These are phyloP conservation scores for Waitea zeae DNA, from an alignment of 1,284 basidiomycete genomes.

Conservation along the genomic window DNA sequence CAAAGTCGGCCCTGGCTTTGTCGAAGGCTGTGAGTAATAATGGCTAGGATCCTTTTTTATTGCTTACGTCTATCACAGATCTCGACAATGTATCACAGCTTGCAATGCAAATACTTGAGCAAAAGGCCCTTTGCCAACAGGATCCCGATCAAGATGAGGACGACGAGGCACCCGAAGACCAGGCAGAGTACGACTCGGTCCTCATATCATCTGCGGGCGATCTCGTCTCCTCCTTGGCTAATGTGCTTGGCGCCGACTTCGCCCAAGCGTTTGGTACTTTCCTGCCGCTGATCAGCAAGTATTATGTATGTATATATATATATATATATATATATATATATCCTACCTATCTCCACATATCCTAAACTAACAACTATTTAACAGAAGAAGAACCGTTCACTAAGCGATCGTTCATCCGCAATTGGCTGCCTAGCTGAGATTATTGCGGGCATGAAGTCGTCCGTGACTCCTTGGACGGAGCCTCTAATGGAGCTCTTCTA, in stretches of 20 bases:
- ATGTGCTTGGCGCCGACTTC: conserved; percentile 76
- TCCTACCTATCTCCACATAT: conserved; percentile 7
- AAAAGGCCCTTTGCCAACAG: conserved; percentile 90
- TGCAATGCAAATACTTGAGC: conserved; percentile 78
- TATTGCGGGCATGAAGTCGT: conserved; percentile 80
- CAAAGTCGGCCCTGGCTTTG: conserved; percentile 76
- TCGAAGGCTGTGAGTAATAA: conserved; percentile 43
- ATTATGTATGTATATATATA: conserved; percentile 54
- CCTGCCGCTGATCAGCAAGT: conserved; percentile 82
- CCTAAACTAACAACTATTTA: too few species aligned
- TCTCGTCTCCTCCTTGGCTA: conserved; percentile 83
- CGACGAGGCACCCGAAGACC: conserved; percentile 66
- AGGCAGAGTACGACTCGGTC: conserved; percentile 94
- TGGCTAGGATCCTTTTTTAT: conserved; percentile 3
- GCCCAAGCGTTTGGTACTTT: conserved; percentile 73
- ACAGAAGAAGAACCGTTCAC: conserved; percentile 71
- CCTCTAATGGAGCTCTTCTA: conserved; percentile 76
- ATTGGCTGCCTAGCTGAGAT: conserved; percentile 94
- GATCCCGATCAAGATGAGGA: conserved; percentile 89
- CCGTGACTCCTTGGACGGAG: conserved; percentile 78
- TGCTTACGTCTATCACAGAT: not conserved
- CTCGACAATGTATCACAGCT: too few species aligned
- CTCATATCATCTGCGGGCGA: conserved; percentile 91
- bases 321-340: not conserved
- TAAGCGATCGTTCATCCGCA: conserved; percentile 85